phyloP scores from a whole-genome alignment of 1,139 yeast species.

The Candida freyschussii region DNA sequence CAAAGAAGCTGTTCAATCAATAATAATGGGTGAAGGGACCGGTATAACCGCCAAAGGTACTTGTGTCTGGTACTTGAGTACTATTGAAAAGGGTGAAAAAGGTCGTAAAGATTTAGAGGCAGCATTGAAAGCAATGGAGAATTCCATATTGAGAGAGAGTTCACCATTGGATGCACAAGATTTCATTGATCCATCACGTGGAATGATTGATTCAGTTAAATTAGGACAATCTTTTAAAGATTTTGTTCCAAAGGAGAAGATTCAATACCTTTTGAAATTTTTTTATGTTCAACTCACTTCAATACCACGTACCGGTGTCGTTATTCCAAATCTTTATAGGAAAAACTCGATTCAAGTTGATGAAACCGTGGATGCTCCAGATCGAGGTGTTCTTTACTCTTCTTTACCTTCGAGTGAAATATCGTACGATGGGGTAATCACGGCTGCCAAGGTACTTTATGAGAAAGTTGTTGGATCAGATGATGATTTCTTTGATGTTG shows the following conservation, averaged over 20 bases:
- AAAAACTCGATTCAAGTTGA: slow-evolving; percentile 21
- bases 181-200: slow-evolving; percentile 40
- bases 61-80: slow-evolving; percentile 84
- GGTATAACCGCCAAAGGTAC: slow-evolving; percentile 90
- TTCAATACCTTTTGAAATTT: slow-evolving; percentile 74
- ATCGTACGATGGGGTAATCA: slow-evolving; percentile 83
- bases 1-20: slow-evolving; percentile 71
- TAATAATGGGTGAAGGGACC: slow-evolving; percentile 83
- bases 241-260: slow-evolving; percentile 75
- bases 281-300: slow-evolving; percentile 74
- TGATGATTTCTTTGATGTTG: slow-evolving; percentile 93
- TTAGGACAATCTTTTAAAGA: slow-evolving; percentile 80
- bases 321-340: slow-evolving; percentile 34
- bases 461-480: slow-evolving; percentile 81
- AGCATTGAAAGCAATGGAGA: slow-evolving; percentile 77
- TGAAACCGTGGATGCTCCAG: slow-evolving; percentile 27
- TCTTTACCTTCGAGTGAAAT: slow-evolving; percentile 78
- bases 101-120: slow-evolving; percentile 78
- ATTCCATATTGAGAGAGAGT: slow-evolving; percentile 73
- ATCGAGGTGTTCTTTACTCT: slow-evolving; percentile 53
- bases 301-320: slow-evolving; percentile 45
- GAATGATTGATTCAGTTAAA: slow-evolving; percentile 73
- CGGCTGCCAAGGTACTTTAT: slow-evolving; percentile 75
- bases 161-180: slow-evolving; percentile 41
- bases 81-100: slow-evolving; percentile 63